phyloP scores from a whole-genome alignment of 2,329 filamentous ascomycete species.

The Kalmusia sp. region DNA sequence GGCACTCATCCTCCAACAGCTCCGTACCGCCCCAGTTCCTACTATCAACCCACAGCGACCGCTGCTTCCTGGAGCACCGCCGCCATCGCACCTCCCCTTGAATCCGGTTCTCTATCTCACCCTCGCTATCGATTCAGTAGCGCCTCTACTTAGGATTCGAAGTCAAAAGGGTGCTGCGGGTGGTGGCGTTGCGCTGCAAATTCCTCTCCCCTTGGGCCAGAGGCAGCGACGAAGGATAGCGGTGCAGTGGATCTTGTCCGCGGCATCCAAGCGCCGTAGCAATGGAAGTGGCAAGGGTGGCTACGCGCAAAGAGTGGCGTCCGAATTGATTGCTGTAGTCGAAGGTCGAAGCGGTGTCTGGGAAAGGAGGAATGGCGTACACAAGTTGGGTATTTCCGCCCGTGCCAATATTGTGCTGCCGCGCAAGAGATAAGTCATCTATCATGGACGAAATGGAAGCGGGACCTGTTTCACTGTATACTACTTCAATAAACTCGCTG shows the following conservation, averaged over 20 bases:
- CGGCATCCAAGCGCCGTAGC: constrained; percentile 79
- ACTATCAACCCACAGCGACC: constrained; percentile 73
- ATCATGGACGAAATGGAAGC: not conserved
- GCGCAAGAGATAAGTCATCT: constrained; percentile 32
- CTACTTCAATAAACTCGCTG: not conserved
- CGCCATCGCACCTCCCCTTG: constrained; percentile 79
- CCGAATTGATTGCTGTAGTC: constrained; percentile 85
- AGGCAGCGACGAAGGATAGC: constrained; percentile 80
- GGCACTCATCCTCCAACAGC: constrained; percentile 78
- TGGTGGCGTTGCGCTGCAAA: constrained; percentile 82
- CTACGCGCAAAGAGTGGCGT: constrained; percentile 79
- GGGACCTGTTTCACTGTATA: not conserved
- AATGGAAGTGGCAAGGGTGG: constrained; percentile 73
- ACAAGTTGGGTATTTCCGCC: constrained; percentile 80
- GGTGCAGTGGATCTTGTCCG: constrained; percentile 87
- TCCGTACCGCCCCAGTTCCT: constrained; percentile 84
- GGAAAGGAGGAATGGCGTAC: constrained; percentile 79
- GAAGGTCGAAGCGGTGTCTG: constrained; percentile 85
- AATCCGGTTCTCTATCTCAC: constrained; percentile 91
- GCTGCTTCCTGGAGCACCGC: constrained; percentile 78
- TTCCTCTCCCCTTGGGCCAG: constrained; percentile 77
- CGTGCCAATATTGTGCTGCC: constrained; percentile 71
- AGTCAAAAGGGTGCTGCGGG: constrained; percentile 79
- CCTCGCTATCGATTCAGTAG: constrained; percentile 89
- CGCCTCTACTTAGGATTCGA: constrained; percentile 83